Conservation (phyloP, 768 basidiomycete genomes). For the Dentipellis fragilis region DNA sequence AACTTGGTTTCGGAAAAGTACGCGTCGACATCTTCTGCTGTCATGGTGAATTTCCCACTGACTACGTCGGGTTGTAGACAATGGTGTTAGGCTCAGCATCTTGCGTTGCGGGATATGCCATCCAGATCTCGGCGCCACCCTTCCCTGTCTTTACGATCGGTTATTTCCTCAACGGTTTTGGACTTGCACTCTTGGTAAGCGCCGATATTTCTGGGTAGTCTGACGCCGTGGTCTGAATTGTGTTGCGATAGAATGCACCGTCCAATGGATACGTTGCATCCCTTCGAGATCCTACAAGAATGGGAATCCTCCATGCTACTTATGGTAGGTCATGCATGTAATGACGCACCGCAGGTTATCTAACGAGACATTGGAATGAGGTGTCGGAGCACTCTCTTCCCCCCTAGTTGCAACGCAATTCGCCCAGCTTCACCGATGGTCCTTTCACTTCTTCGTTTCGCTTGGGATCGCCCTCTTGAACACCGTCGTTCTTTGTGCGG, state of each 20-base stretch:
- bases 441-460: slow-evolving; percentile 10
- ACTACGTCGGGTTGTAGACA: slow-evolving; percentile 17
- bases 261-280: slow-evolving; percentile 1
- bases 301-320: not conserved
- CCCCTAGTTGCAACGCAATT: slow-evolving; percentile 49
- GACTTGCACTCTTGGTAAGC: slow-evolving; percentile 33
- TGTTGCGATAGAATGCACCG: slow-evolving; percentile 10
- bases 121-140: slow-evolving; percentile 47
- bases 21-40: not conserved
- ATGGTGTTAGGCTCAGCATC: slow-evolving; percentile 36
- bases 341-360: not conserved
- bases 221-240: slow-evolving; percentile 6
- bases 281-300: not conserved
- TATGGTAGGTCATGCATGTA: not conserved
- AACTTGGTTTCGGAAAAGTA: slow-evolving; percentile 4
- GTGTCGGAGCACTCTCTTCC: slow-evolving; percentile 37
- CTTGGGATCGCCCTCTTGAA: slow-evolving; percentile 16
- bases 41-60: not conserved
- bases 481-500: slow-evolving; percentile 13
- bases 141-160: slow-evolving; percentile 53
- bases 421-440: slow-evolving; percentile 27
- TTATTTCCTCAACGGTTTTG: slow-evolving; percentile 39
- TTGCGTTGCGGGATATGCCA: slow-evolving; percentile 42
- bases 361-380: slow-evolving; percentile 10
- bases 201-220: slow-evolving; percentile 4